Conservation (phyloP, 2,329 filamentous ascomycete species). For the Fonsecaea pedrosoi region DNA sequence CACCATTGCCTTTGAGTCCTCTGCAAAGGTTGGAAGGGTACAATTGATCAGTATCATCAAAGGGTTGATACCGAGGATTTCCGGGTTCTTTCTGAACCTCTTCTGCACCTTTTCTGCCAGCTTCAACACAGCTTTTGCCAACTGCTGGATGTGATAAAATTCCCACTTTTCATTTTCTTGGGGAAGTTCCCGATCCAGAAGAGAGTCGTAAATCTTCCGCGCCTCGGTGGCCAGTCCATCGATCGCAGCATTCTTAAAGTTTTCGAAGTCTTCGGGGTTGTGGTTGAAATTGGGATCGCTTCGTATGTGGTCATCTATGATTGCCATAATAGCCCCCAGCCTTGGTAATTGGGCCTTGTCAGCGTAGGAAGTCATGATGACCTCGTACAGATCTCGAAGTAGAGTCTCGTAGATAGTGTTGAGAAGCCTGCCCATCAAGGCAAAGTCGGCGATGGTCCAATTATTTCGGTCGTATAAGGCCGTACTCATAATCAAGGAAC, state of each 20-base stretch:
- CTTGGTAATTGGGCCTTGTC: slow-evolving; percentile 73
- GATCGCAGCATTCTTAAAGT: slow-evolving; percentile 75
- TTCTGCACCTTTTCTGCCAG: slow-evolving; percentile 90
- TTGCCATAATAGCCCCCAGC: slow-evolving; percentile 77
- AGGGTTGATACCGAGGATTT: slow-evolving; percentile 78
- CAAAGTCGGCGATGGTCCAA: slow-evolving; percentile 74
- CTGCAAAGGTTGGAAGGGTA: slow-evolving; percentile 86
- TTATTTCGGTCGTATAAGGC: slow-evolving; percentile 64
- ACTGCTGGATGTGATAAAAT: slow-evolving; percentile 85
- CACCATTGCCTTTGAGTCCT: slow-evolving; percentile 85
- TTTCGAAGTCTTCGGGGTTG: slow-evolving; percentile 70
- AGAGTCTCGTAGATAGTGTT: slow-evolving; percentile 78
- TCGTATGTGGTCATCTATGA: slow-evolving; percentile 83
- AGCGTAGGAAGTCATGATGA: slow-evolving; percentile 88
- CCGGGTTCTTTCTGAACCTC: slow-evolving; percentile 84
- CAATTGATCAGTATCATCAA: slow-evolving; percentile 78
- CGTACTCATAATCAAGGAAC: slow-evolving; percentile 50
- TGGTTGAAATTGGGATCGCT: slow-evolving; percentile 77
- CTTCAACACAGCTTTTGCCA: slow-evolving; percentile 84
- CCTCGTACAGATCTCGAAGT: slow-evolving; percentile 83
- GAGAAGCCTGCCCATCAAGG: slow-evolving; percentile 76
- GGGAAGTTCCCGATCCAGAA: slow-evolving; percentile 81
- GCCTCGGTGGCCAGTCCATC: slow-evolving; percentile 76
- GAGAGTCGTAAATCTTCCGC: slow-evolving; percentile 76
- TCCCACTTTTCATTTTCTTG: slow-evolving; percentile 84